A percentile compares a stretch with the other conserved stretches of the same genome.
Evolutionary conservation across 2,329 filamentous ascomycete species (phyloP).

Genomic region (Cytospora piceae): DNA sequence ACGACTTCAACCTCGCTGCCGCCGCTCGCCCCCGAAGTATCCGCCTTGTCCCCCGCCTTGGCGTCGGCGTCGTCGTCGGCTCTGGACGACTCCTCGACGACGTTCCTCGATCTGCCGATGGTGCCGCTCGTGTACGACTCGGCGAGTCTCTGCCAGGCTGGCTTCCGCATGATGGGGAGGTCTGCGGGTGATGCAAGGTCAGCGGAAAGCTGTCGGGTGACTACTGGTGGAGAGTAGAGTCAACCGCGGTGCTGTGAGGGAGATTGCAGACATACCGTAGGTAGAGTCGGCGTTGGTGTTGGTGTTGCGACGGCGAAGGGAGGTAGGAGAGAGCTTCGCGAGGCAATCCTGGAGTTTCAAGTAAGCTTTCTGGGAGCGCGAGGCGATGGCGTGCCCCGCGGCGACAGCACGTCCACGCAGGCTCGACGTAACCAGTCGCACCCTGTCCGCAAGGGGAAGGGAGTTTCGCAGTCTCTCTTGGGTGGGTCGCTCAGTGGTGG

Average conservation of each 20-base stretch:
- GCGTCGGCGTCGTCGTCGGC: neutral
- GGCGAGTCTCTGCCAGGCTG: slow-evolving; percentile 25
- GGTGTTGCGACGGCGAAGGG: neutral
- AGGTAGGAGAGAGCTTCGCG: neutral
- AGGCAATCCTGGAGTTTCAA: neutral
- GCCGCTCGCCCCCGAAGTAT: neutral
- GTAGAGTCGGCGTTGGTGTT: neutral
- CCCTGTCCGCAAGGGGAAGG: neutral
- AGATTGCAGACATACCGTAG: neutral
- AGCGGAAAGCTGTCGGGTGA: neutral
- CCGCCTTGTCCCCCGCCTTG: neutral
- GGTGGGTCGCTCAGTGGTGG: neutral
- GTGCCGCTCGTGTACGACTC: slow-evolving; percentile 6
- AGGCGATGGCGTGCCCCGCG: neutral
- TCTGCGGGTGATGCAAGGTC: slow-evolving; percentile 5
- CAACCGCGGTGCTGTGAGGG: neutral
- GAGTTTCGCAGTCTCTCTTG: neutral
- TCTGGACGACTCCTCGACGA: neutral
- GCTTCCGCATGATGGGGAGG: slow-evolving; percentile 21
- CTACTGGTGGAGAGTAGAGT: neutral
- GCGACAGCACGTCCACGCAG: neutral
- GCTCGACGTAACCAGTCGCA: neutral
- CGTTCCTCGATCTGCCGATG: neutral
- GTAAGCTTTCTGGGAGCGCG: neutral
- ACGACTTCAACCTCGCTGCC: no score